Percentiles rank a stretch among this genome's conserved stretches.
These are phyloP conservation scores for Myochromella boudieri DNA, from an alignment of 768 basidiomycete genomes.

Conservation along the genomic window DNA sequence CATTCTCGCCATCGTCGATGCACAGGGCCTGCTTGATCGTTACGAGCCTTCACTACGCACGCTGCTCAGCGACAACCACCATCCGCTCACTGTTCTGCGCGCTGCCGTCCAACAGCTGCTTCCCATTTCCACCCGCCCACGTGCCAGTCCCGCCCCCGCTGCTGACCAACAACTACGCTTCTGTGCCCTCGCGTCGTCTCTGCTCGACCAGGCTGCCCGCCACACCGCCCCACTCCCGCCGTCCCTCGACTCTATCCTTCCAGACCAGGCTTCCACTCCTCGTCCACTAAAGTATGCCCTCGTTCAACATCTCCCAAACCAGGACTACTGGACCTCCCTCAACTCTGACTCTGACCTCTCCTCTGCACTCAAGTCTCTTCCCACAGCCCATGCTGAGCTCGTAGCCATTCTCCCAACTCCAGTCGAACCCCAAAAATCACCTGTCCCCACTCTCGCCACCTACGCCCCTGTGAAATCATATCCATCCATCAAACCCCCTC, in stretches of 20 bases:
- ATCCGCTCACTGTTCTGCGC: conserved; percentile 51
- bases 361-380: conserved; percentile 47
- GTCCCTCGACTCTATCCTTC: conserved; percentile 44
- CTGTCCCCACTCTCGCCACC: conserved; percentile 53
- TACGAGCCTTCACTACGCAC: conserved; percentile 66
- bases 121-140: conserved; percentile 66
- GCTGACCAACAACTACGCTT: conserved; percentile 73
- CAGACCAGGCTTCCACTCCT: conserved; percentile 24
- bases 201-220: conserved; percentile 70
- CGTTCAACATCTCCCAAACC: conserved; percentile 74
- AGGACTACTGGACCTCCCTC: conserved; percentile 79
- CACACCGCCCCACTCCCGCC: conserved; percentile 44
- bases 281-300: conserved; percentile 65
- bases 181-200: conserved; percentile 68
- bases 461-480: conserved; percentile 47
- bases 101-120: conserved; percentile 68
- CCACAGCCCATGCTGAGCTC: conserved; percentile 72
- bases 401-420: conserved; percentile 71
- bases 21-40: conserved; percentile 77
- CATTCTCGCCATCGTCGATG: conserved; percentile 65
- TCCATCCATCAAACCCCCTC: conserved; percentile 39
- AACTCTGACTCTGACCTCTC: conserved; percentile 40
- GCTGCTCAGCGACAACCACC: conserved; percentile 49
- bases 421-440: conserved; percentile 35
- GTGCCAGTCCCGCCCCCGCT: conserved; percentile 60